Conservation (phyloP, 2,329 filamentous ascomycete species). For the Aspergillus hiratsukae region DNA sequence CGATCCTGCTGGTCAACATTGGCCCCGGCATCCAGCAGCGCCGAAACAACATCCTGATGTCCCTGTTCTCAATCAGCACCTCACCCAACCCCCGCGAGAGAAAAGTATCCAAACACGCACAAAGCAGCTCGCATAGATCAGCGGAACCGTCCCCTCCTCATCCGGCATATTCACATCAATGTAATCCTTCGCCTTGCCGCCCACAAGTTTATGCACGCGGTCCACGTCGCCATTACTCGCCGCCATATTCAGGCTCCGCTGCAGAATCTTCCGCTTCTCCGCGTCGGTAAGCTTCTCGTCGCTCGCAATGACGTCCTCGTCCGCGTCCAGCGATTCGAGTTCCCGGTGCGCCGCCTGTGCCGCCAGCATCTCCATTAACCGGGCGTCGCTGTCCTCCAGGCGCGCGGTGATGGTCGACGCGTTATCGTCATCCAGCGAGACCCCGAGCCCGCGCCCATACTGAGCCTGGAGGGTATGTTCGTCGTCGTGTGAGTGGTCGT, state of each 20-base stretch:
- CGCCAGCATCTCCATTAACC: conserved; percentile 92
- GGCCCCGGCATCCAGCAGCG: conserved; percentile 78
- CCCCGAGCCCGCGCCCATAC: conserved; percentile 25
- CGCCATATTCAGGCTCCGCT: conserved; percentile 88
- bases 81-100: neutral
- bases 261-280: conserved; percentile 76
- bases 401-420: conserved; percentile 45
- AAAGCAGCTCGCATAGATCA: conserved; percentile 98
- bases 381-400: conserved; percentile 73
- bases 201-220: conserved; percentile 70
- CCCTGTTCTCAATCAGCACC: conserved; percentile 50
- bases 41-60: conserved; percentile 81
- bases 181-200: conserved; percentile 67
- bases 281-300: conserved; percentile 69
- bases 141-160: conserved; percentile 89
- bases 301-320: conserved; percentile 73
- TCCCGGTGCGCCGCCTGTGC: conserved; percentile 84
- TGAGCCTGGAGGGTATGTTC: conserved; percentile 37
- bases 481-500: conserved; percentile 71
- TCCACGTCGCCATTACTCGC: conserved; percentile 92
- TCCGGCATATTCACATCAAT: conserved; percentile 85
- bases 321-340: conserved; percentile 62
- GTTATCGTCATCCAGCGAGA: conserved; percentile 19
- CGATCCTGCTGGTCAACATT: conserved; percentile 90
- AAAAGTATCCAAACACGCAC: conserved; percentile 48